Evolutionary conservation across 805 yeast species (phyloP).

Genomic region (Saccharomycopsis sp.): DNA sequence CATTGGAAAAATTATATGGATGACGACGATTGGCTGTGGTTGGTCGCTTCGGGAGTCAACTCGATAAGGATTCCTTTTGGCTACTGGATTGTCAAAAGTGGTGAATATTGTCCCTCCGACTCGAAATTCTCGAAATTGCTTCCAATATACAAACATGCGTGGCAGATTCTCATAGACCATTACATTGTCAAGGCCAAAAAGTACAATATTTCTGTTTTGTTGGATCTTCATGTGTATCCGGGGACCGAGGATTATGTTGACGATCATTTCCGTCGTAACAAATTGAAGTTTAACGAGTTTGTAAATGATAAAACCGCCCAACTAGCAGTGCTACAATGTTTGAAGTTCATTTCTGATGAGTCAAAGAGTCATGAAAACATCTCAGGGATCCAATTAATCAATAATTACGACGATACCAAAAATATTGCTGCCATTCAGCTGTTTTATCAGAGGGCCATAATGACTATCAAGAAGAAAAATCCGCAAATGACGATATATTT

Average conservation of each 20-base stretch:
- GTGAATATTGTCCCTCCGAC: constrained; percentile 40
- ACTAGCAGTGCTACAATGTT: constrained; percentile 40
- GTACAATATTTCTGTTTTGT: constrained; percentile 61
- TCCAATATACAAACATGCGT: constrained; percentile 59
- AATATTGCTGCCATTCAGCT: constrained; percentile 43
- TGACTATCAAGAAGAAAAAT: constrained; percentile 51
- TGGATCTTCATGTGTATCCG: constrained; percentile 85
- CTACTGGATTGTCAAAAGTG: constrained; percentile 74
- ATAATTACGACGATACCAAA: constrained; percentile 67
- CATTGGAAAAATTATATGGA: constrained; percentile 61
- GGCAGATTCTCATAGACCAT: constrained; percentile 50
- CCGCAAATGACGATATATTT: constrained; percentile 59
- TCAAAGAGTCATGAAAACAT: constrained; percentile 56
- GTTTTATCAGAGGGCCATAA: constrained; percentile 61
- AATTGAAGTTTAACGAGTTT: constrained; percentile 48
- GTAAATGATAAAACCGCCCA: constrained; percentile 45
- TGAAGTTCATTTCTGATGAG: constrained; percentile 58
- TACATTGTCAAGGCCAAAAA: constrained; percentile 52
- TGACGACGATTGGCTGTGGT: constrained; percentile 76
- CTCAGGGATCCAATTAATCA: constrained; percentile 75
- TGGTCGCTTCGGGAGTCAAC: constrained; percentile 56
- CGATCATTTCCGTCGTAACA: constrained; percentile 70
- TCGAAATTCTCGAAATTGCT: constrained; percentile 55
- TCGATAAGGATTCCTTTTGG: constrained; percentile 83
- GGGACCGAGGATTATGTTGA: constrained; percentile 78